phyloP scores from a whole-genome alignment of 495 filamentous ascomycete species.

The Talaromyces nanjingensis region DNA sequence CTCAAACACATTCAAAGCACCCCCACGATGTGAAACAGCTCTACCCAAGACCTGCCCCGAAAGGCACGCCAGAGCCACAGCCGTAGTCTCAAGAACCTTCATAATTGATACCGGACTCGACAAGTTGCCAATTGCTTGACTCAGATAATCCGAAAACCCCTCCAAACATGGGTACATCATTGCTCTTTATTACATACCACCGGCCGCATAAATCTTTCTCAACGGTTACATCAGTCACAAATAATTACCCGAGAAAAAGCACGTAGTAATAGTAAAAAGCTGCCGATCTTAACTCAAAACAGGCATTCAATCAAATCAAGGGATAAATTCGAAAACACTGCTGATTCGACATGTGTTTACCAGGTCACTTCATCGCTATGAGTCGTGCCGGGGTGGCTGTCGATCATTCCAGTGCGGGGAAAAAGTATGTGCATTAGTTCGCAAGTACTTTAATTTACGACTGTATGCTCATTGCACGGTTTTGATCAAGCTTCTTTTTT shows the following conservation, averaged over 20 bases:
- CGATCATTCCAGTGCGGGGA: not conserved
- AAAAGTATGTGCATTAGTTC: not conserved
- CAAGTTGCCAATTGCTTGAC: not conserved
- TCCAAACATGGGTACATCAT: not conserved
- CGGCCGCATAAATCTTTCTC: not conserved
- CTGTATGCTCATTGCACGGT: not conserved
- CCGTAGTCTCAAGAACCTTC: conserved; percentile 1
- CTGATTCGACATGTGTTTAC: not conserved
- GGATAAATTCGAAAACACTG: not conserved
- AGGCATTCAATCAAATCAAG: not conserved
- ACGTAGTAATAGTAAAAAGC: not conserved
- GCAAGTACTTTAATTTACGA: not conserved
- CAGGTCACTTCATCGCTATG: not conserved
- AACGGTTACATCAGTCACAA: not conserved
- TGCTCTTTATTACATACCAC: not conserved
- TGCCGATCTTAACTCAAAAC: not conserved
- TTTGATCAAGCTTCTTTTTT: not conserved
- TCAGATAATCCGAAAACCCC: not conserved
- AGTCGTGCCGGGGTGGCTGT: not conserved
- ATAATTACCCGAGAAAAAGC: not conserved
- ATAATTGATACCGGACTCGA: not conserved
- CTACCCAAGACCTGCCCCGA: conserved; percentile 31
- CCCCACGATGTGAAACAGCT: conserved; percentile 28
- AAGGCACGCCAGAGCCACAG: conserved; percentile 21
- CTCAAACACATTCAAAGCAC: conserved; percentile 26